Conservation (phyloP, 1,139 yeast species). For the Eremothecium gossypii region DNA sequence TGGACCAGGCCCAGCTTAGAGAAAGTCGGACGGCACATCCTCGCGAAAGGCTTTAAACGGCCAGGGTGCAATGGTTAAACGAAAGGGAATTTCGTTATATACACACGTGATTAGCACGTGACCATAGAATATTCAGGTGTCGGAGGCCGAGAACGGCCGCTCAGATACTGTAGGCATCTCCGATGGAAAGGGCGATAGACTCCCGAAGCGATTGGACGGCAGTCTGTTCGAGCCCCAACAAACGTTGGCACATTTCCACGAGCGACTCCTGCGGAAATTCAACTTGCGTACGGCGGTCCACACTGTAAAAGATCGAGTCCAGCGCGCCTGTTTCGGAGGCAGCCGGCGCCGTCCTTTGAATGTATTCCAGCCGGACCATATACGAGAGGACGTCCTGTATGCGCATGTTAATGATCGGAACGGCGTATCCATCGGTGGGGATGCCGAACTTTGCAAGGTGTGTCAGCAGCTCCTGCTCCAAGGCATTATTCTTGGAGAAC, state of each 20-base stretch:
- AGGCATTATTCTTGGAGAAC: constrained; percentile 23
- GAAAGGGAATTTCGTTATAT: too few relatives aligned
- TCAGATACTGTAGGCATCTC: constrained; percentile 17
- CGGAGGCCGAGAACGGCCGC: neutral
- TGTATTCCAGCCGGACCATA: constrained; percentile 20
- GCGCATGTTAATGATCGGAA: constrained; percentile 19
- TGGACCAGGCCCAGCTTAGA: too few relatives aligned
- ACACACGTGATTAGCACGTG: neutral
- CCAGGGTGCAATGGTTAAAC: too few relatives aligned
- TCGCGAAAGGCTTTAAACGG: too few relatives aligned
- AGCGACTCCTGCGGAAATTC: constrained; percentile 22
- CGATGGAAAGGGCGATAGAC: constrained; percentile 19
- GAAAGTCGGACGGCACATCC: too few relatives aligned
- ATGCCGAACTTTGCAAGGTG: constrained; percentile 22
- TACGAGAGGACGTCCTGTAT: constrained; percentile 19
- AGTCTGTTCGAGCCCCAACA: constrained; percentile 16
- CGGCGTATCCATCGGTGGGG: constrained; percentile 20
- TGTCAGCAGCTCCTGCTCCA: constrained; percentile 20
- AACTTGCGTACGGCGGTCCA: constrained; percentile 23
- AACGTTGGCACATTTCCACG: constrained; percentile 14
- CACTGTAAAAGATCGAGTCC: constrained; percentile 16
- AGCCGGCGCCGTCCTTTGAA: constrained; percentile 14
- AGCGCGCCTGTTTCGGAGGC: constrained; percentile 5
- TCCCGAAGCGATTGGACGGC: constrained; percentile 12
- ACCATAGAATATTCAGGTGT: neutral